Evolutionary conservation across 2,329 filamentous ascomycete genomes (phyloP).

Genomic region (Emericellopsis cladophorae): DNA sequence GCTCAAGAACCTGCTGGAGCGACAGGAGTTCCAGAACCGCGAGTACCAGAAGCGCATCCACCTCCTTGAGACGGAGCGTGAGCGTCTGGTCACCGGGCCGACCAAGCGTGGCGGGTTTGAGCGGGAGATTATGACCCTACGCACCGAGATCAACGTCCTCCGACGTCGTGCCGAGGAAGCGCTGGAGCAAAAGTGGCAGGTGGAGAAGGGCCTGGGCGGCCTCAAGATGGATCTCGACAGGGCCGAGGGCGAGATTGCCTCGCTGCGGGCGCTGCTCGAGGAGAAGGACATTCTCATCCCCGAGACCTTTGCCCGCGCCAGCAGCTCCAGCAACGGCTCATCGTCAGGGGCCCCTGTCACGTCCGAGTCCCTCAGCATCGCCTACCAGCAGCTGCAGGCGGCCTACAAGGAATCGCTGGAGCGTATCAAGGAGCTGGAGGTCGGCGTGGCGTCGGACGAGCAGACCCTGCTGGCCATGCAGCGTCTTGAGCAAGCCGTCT

Average conservation of each 20-base stretch:
- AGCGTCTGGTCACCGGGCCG: constrained; percentile 55
- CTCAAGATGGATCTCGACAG: constrained; percentile 95
- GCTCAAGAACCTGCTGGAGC: constrained; percentile 70
- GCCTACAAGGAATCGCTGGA: constrained; percentile 54
- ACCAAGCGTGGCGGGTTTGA: constrained; percentile 72
- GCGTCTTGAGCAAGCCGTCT: constrained; percentile 55
- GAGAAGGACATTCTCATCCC: constrained; percentile 74
- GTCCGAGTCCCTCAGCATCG: constrained; percentile 59
- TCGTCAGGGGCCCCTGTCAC: constrained; percentile 33
- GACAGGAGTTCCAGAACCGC: constrained; percentile 73
- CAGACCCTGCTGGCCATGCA: constrained; percentile 50
- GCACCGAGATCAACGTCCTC: constrained; percentile 73
- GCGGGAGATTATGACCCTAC: constrained; percentile 65
- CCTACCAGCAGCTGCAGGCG: constrained; percentile 65
- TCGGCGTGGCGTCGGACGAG: constrained; percentile 29
- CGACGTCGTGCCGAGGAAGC: constrained; percentile 85
- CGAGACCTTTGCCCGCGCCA: constrained; percentile 38
- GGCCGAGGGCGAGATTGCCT: constrained; percentile 81
- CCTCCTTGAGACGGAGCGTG: constrained; percentile 65
- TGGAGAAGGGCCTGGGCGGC: constrained; percentile 77
- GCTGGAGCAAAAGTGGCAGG: constrained; percentile 90
- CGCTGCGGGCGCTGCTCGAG: constrained; percentile 64
- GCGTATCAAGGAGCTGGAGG: constrained; percentile 48
- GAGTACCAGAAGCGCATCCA: constrained; percentile 74
- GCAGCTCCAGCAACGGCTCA: constrained; percentile 16